Evolutionary conservation across 78 protist species (phyloP), one percentile per base, ranked within the genome.

Genomic region (Chrysochromulina tobinii): DNA sequence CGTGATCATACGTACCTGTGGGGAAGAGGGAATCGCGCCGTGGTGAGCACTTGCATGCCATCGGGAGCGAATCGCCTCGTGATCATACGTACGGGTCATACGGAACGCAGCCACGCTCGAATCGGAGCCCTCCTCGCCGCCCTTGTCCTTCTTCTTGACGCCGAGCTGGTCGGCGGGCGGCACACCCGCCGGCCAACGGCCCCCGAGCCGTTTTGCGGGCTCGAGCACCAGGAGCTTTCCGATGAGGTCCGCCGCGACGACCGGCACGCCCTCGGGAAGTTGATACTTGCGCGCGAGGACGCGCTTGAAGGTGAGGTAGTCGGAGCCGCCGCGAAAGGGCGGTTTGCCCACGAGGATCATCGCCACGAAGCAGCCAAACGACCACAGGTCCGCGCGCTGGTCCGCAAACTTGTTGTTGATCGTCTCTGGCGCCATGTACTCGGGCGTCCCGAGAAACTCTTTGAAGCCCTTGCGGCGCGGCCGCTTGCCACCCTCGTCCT

Each of bases 351-450:
- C 17, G 27, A 75, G 53, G 18, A 75, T 23, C 25, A 38, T 50
- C 58, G 2, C 48, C 5, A 51, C 1, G 48, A 54, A 51, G 87
- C 50, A 54, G 48, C 87, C 87, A 3, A 79, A 14, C 3, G 87
- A 79, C 87, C 87, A 79, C 38, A 79, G 48, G 48, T 79, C 87
- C 23, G 64, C 7, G 12, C 64, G 64, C 7, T 59, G 69, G 23
- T 64, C 69, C 69, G 69, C 23, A 12, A 14, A 14, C 48, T 79
- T 79, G 87, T 79, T 79, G 87, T 79, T 54, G 87, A 79, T 79
- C 87, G 87, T 64, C 87, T 79, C 87, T 1, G 87, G 87, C 38
- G 87, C 4, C 87, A 79, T 79, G 61, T 79, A 79, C 64, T 79
- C 87, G 0, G 87, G 48, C 61, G 87, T 79, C 3, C 87, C 87